Percentiles rank a stretch among this genome's conserved stretches.
Conservation (phyloP, 2,329 filamentous ascomycete species). For the Diaporthe vaccinii region DNA sequence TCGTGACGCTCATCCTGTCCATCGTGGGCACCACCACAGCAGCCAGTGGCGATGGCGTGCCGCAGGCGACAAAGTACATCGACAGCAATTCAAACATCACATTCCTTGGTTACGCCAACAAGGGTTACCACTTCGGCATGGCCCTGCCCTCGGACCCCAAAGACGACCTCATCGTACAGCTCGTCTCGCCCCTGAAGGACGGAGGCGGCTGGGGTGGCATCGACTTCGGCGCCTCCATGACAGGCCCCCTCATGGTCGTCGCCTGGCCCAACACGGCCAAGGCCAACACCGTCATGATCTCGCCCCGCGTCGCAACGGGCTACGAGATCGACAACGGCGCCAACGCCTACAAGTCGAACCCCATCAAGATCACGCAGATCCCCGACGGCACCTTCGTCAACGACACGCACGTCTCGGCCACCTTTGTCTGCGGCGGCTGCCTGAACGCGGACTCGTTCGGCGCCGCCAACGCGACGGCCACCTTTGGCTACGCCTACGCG, state of each 20-base stretch:
- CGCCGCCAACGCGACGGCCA: conserved; percentile 27
- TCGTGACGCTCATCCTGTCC: conserved; percentile 29
- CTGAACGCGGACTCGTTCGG: conserved; percentile 50
- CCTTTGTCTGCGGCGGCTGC: conserved; percentile 65
- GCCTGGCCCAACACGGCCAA: conserved; percentile 59
- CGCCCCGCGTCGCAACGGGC: conserved; percentile 48
- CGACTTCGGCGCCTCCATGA: conserved; percentile 40
- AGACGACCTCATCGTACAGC: conserved; percentile 40
- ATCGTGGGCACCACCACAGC: conserved; percentile 28
- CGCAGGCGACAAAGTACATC: conserved; percentile 34
- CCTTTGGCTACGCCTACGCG: conserved; percentile 41
- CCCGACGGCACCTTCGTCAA: conserved; percentile 66
- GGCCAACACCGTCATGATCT: conserved; percentile 54
- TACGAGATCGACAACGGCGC: conserved; percentile 58
- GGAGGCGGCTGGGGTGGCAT: conserved; percentile 40
- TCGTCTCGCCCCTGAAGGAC: conserved; percentile 40
- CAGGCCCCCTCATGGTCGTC: conserved; percentile 56
- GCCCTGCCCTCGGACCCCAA: conserved; percentile 37
- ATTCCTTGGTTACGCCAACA: conserved; percentile 39
- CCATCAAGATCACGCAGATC: conserved; percentile 59
- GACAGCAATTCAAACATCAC: conserved; percentile 40
- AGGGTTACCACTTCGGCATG: conserved; percentile 41
- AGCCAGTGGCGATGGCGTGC: conserved; percentile 28
- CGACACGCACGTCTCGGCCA: conserved; percentile 65
- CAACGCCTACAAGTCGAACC: conserved; percentile 56